Evolutionary conservation across 345 rosid species (phyloP).

Genomic region (Populus tremula): DNA sequence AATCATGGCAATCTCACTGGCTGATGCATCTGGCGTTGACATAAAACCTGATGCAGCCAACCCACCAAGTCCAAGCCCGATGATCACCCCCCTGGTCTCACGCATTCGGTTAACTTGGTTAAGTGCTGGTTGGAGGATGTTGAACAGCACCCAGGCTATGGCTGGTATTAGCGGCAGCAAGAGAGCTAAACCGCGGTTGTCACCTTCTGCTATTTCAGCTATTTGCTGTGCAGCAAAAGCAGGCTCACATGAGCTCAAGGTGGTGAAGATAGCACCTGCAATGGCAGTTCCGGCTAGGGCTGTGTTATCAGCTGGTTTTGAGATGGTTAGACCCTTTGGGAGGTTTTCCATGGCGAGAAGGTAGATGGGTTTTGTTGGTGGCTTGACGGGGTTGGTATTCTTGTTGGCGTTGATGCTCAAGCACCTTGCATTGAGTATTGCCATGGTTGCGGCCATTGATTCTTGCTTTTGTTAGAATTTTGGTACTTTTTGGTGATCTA

Average conservation of each 20-base stretch:
- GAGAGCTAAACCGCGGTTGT: conserved; percentile 83
- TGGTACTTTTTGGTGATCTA: neutral
- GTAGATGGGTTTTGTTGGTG: conserved; percentile 30
- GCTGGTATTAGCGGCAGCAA: conserved; percentile 84
- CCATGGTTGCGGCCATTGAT: conserved; percentile 59
- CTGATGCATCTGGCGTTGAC: conserved; percentile 52
- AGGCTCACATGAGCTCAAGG: conserved; percentile 61
- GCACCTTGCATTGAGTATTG: conserved; percentile 59
- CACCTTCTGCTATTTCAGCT: conserved; percentile 67
- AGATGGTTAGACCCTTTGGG: conserved; percentile 44
- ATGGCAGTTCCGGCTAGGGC: conserved; percentile 46
- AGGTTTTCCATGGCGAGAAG: conserved; percentile 38
- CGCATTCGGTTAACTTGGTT: conserved; percentile 85
- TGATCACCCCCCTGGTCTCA: conserved; percentile 52
- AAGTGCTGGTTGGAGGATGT: conserved; percentile 88
- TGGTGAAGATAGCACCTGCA: conserved; percentile 80
- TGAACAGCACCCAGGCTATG: conserved; percentile 86
- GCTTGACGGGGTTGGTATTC: conserved; percentile 34
- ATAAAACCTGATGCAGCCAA: conserved; percentile 56
- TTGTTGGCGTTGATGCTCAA: conserved; percentile 34
- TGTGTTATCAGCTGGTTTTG: conserved; percentile 32
- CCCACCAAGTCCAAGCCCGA: conserved; percentile 81
- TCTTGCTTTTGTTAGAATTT: neutral
- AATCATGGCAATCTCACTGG: conserved; percentile 37
- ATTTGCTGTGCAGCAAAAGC: conserved; percentile 89